Evolutionary conservation across 2,329 filamentous ascomycete species (phyloP), one percentile per base, ranked within the genome.

Genomic region (Ophiostoma quercus): DNA sequence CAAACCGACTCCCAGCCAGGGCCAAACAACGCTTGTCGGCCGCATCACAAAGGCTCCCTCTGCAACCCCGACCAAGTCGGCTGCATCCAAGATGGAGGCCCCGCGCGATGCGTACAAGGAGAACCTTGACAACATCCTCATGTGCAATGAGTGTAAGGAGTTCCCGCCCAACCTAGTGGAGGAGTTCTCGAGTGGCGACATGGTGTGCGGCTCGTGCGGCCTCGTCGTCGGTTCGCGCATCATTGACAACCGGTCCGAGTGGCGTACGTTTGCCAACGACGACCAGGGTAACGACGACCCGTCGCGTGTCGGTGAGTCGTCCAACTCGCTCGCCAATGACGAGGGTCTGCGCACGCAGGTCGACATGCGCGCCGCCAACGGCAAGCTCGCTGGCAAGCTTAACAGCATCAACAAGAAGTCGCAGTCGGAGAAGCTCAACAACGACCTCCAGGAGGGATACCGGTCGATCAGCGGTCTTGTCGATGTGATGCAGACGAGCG

Each of bases 241-340:
- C 78, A 94, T 99, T 77, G 96, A 99, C 78, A 96, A 92, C 72
- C 91, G 96, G 73, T 97, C 93, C 66, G 95, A 99, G 82, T 99
- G 95, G 95, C 92, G 95, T 78, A 99, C 95, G 0, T 99, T 99
- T 81, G 93, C 94, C 77, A 98, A 98, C 78, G 95, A 99, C 77
- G 96, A 99, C 78, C 92, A 97, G 79, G 92, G 92, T 76, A 94
- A 92, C 77, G 96, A 98, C 75, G 95, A 99, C 75, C 95, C 96
- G 4, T 97, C 93, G 71, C 95, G 95, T 92, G 94, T 99, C 74
- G 95, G 95, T 82, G 95, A 98, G 75, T 92, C 91, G 6, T 90
- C 90, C 72, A 97, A 98, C 77, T 90, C 92, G 69, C 88, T 99
- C 62, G 69, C 73, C 19, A 71, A 66, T 29, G 73, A 74, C 72